These are phyloP conservation scores for Iris macrosiphon DNA, from an alignment of 106 monocot species.

Conservation along the genomic window DNA sequence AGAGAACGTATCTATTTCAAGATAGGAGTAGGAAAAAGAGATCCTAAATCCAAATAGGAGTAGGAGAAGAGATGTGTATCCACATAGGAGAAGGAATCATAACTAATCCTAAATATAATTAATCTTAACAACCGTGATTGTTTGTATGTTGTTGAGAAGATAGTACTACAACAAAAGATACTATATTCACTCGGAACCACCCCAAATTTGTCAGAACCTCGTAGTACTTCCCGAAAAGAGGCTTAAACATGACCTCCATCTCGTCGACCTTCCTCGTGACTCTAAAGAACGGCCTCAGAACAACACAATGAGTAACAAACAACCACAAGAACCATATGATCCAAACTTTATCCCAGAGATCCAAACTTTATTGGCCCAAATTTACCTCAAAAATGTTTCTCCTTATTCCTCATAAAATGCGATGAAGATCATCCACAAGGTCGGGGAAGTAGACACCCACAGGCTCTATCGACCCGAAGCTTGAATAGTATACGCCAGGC, in stretches of 20 bases:
- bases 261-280: constrained; percentile 84
- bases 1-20: no score
- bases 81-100: no score
- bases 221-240: constrained; percentile 72
- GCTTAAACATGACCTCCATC: constrained; percentile 42
- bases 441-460: constrained; percentile 60
- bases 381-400: constrained; percentile 76
- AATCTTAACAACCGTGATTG: no score
- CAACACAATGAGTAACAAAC: constrained; percentile 42
- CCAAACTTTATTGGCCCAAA: no score
- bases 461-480: constrained; percentile 54
- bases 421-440: constrained; percentile 53
- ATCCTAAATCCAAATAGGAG: no score
- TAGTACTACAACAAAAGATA: constrained; percentile 35
- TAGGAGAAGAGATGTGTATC: no score
- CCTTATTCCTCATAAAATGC: constrained; percentile 62
- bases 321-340: not conserved
- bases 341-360: not conserved
- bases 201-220: constrained; percentile 55
- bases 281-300: constrained; percentile 60
- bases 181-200: no score
- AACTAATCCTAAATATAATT: no score
- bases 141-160: constrained; percentile 47
- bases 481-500: constrained; percentile 57
- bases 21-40: no score